Percentiles rank a stretch among this genome's conserved stretches.
Evolutionary conservation across 2,329 filamentous ascomycete genomes (phyloP).

Genomic region (Aspergillus quadricinctus): DNA sequence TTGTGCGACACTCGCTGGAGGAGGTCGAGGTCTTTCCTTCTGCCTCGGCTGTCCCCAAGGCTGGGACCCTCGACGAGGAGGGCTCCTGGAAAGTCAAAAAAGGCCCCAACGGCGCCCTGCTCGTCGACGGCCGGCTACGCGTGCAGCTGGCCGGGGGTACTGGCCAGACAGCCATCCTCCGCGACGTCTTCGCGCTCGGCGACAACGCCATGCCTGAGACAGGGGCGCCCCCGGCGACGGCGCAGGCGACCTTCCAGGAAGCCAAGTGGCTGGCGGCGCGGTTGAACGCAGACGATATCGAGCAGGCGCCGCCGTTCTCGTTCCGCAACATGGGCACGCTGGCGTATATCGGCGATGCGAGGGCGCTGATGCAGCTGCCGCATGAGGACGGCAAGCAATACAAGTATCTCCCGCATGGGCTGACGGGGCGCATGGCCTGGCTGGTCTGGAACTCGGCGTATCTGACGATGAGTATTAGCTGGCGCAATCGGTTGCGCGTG

Average conservation of each 20-base stretch:
- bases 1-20: conserved; percentile 25
- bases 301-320: conserved; percentile 40
- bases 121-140: conserved; percentile 54
- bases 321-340: conserved; percentile 56
- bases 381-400: conserved; percentile 17
- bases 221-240: conserved; percentile 52
- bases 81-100: conserved; percentile 48
- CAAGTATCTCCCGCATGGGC: conserved; percentile 31
- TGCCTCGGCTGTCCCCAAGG: conserved; percentile 24
- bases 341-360: conserved; percentile 57
- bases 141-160: conserved; percentile 46
- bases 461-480: conserved; percentile 45
- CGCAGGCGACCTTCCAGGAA: conserved; percentile 57
- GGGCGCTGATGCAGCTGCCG: conserved; percentile 52
- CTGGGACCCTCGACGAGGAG: conserved; percentile 10
- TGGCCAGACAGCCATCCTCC: conserved; percentile 40
- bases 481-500: conserved; percentile 42
- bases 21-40: conserved; percentile 31
- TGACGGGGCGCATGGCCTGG: conserved; percentile 39
- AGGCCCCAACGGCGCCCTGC: conserved; percentile 45
- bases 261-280: conserved; percentile 54
- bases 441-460: conserved; percentile 45
- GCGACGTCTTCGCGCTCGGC: conserved; percentile 53
- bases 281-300: conserved; percentile 48
- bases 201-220: conserved; percentile 54